A percentile compares a stretch with the other conserved stretches of the same genome.
phyloP scores from a whole-genome alignment of 176 grass and related monocot genomes.

The Poa annua region DNA sequence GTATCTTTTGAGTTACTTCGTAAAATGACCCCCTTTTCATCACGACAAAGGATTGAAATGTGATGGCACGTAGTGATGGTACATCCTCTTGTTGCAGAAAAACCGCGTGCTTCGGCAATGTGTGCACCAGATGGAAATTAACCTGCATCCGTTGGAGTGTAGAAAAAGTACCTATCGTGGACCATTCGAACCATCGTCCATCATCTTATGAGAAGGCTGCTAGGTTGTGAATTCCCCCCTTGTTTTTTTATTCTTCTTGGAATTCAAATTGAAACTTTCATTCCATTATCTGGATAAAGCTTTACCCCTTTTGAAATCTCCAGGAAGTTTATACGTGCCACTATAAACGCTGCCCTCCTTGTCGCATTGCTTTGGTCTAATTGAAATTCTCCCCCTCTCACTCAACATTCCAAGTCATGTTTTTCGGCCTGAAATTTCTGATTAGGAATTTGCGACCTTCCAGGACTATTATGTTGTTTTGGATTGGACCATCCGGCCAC shows the following conservation, averaged over 20 bases:
- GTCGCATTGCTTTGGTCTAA: too few relatives aligned
- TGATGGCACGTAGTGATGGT: neutral
- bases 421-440: too few relatives aligned
- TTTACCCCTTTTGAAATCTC: too few relatives aligned
- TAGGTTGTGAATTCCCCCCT: neutral
- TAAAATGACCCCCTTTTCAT: neutral
- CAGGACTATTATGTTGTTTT: too few relatives aligned
- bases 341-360: too few relatives aligned
- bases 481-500: too few relatives aligned
- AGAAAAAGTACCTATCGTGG: constrained; percentile 31
- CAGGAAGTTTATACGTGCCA: too few relatives aligned
- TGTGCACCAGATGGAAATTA: constrained; percentile 3
- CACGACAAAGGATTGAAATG: neutral
- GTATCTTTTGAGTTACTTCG: neutral
- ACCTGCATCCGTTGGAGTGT: neutral
- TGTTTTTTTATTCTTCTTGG: neutral
- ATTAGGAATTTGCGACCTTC: too few relatives aligned
- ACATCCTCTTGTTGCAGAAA: constrained; percentile 4
- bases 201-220: constrained; percentile 17
- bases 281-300: too few relatives aligned
- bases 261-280: neutral
- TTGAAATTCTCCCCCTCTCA: too few relatives aligned
- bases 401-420: too few relatives aligned
- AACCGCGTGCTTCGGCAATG: neutral
- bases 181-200: constrained; percentile 8